Evolutionary conservation across 495 filamentous ascomycete genomes (phyloP).

Genomic region (Aspergillus asperescens): DNA sequence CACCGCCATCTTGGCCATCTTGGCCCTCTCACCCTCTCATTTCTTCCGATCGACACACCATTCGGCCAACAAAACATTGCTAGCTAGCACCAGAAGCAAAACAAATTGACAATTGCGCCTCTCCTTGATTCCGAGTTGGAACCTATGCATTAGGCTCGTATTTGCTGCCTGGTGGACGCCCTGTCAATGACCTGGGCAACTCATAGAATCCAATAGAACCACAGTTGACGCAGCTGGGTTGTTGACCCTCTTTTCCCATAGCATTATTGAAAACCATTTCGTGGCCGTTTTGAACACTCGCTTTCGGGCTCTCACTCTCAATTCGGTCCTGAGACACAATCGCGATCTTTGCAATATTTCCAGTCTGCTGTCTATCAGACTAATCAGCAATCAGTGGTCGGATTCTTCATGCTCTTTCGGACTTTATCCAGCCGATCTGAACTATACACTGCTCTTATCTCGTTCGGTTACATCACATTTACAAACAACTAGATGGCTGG

Average conservation of each 20-base stretch:
- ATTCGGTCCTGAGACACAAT: no score
- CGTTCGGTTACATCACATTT: not conserved
- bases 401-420: no score
- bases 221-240: not conserved
- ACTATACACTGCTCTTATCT: no score
- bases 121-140: not conserved
- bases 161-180: slow-evolving; percentile 13
- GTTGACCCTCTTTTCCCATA: not conserved
- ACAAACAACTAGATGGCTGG: slow-evolving; percentile 12
- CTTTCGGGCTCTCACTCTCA: no score
- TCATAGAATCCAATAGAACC: slow-evolving; percentile 23
- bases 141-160: not conserved
- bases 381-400: no score
- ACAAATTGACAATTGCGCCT: not conserved
- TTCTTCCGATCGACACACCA: not conserved
- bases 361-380: no score
- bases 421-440: no score
- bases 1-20: not conserved
- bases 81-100: no score
- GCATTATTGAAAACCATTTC: slow-evolving; percentile 1
- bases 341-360: no score
- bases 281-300: slow-evolving; percentile 5
- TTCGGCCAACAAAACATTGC: no score
- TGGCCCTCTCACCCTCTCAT: not conserved
- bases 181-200: slow-evolving; percentile 11